A percentile compares a stretch with the other conserved stretches of the same genome.
phyloP scores from a whole-genome alignment of 2,329 filamentous ascomycete species.

The Chaetomiaceae sp. region DNA sequence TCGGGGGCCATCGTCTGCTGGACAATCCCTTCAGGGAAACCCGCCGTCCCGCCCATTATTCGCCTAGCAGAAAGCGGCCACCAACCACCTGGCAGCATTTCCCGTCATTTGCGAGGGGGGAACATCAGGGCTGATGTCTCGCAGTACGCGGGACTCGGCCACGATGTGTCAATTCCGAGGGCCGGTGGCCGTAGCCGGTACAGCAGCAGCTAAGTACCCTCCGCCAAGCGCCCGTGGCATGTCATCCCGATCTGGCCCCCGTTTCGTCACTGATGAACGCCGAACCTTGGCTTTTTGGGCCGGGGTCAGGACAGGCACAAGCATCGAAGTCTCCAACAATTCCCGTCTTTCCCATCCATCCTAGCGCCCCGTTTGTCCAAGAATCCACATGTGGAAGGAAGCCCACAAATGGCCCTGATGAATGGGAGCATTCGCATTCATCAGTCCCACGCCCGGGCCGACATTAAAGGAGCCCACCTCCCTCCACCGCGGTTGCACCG shows the following conservation, averaged over 20 bases:
- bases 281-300: conserved; percentile 7
- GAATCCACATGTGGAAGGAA: conserved; percentile 23
- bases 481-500: conserved; percentile 22
- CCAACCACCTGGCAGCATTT: conserved; percentile 14
- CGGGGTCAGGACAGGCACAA: conserved; percentile 15
- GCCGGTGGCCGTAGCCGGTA: conserved; percentile 9
- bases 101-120: conserved; percentile 12
- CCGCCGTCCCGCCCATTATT: conserved; percentile 24
- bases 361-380: conserved; percentile 23
- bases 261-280: conserved; percentile 23
- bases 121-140: conserved; percentile 1
- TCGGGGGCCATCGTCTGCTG: conserved; percentile 1
- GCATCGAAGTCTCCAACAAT: background rate
- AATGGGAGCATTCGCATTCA: conserved; percentile 1
- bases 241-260: conserved; percentile 22
- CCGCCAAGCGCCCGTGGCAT: conserved; percentile 15
- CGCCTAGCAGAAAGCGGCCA: conserved; percentile 18
- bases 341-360: conserved; percentile 10
- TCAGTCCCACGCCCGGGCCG: conserved; percentile 23
- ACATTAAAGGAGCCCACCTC: conserved; percentile 27
- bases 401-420: conserved; percentile 19
- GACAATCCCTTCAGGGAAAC: conserved; percentile 23
- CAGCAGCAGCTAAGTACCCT: conserved; percentile 15
- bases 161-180: background rate
- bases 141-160: conserved; percentile 10